Conservation (phyloP, 2,329 filamentous ascomycete species). For the Cladosporium colombiae region DNA sequence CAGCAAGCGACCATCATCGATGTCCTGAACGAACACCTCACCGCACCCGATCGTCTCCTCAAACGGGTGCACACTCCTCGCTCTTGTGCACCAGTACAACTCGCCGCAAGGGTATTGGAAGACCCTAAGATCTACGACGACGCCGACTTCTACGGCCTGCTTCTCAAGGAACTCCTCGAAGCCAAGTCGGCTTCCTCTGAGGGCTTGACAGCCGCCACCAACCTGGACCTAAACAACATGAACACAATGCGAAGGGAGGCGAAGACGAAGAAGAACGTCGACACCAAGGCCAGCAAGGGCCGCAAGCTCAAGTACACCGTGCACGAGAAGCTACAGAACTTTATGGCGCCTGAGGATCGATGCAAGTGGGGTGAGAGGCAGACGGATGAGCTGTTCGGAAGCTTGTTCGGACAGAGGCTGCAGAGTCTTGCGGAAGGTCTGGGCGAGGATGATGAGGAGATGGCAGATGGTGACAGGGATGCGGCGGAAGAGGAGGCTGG, state of each 20-base stretch:
- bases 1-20: slow-evolving; percentile 67
- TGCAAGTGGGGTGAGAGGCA: slow-evolving; percentile 77
- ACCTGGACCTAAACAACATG: slow-evolving; percentile 40
- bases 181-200: slow-evolving; percentile 67
- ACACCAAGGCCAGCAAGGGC: slow-evolving; percentile 93
- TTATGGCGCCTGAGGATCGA: slow-evolving; percentile 90
- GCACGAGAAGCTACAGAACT: slow-evolving; percentile 96
- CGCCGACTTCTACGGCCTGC: slow-evolving; percentile 87
- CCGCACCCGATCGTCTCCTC: slow-evolving; percentile 65
- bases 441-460: slow-evolving; percentile 44
- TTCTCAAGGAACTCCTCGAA: slow-evolving; percentile 91
- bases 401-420: slow-evolving; percentile 50
- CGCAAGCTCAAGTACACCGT: slow-evolving; percentile 92
- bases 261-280: slow-evolving; percentile 82
- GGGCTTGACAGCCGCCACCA: slow-evolving; percentile 47
- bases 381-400: slow-evolving; percentile 63
- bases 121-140: slow-evolving; percentile 80
- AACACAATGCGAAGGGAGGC: slow-evolving; percentile 63
- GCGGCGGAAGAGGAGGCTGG: slow-evolving; percentile 36
- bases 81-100: slow-evolving; percentile 73
- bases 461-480: slow-evolving; percentile 27
- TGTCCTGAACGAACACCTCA: slow-evolving; percentile 68
- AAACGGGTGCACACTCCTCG: slow-evolving; percentile 70
- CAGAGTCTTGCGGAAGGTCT: slow-evolving; percentile 47
- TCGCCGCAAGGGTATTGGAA: slow-evolving; percentile 48